Evolutionary conservation across 495 filamentous ascomycete species (phyloP).

Genomic region (Lasiosphaeria miniovina): DNA sequence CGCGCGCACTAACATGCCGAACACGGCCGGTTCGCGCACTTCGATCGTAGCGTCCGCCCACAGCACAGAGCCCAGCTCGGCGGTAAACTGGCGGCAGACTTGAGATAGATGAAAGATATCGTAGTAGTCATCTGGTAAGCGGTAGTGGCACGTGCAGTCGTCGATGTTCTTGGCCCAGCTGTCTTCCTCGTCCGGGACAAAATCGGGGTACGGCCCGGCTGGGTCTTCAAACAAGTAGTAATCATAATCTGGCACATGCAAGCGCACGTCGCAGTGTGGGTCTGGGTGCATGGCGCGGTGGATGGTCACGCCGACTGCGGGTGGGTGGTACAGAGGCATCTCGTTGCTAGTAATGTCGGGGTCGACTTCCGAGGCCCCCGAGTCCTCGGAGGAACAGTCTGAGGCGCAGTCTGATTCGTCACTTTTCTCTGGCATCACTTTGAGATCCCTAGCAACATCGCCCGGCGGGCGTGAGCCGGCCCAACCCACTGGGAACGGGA

Average conservation of each 20-base stretch:
- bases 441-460: too few relatives aligned
- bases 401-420: too few relatives aligned
- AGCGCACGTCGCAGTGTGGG: too few relatives aligned
- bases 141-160: slow-evolving; percentile 6
- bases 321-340: too few relatives aligned
- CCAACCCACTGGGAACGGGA: background rate
- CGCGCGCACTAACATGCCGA: background rate
- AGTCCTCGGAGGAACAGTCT: too few relatives aligned
- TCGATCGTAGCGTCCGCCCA: slow-evolving; percentile 2
- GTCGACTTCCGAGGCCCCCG: too few relatives aligned
- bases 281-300: too few relatives aligned
- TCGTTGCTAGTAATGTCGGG: too few relatives aligned
- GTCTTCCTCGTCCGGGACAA: too few relatives aligned
- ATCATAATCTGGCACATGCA: background rate
- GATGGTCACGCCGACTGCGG: too few relatives aligned
- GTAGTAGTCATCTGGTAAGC: background rate
- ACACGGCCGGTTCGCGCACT: background rate
- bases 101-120: background rate
- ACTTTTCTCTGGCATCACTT: too few relatives aligned
- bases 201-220: background rate
- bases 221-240: background rate
- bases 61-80: background rate
- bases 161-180: background rate
- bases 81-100: slow-evolving; percentile 6
- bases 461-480: too few relatives aligned